phyloP scores from a whole-genome alignment of 208 protist genomes.

The Trypanosoma conorhini region DNA sequence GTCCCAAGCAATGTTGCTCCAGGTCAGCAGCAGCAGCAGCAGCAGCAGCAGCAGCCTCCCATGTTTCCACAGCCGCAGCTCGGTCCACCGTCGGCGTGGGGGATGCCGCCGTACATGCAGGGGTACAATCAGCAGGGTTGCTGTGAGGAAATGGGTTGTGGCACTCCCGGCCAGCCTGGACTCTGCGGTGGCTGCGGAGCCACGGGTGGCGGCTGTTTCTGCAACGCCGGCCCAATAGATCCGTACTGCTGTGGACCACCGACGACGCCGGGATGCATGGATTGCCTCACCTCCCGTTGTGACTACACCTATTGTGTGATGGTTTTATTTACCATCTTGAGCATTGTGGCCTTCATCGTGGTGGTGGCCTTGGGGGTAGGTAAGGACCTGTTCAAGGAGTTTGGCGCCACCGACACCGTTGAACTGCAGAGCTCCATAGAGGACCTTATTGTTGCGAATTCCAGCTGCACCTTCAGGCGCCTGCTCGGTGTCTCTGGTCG shows the following conservation, averaged over 20 bases:
- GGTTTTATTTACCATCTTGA: slow-evolving; percentile 51
- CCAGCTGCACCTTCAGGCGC: slow-evolving; percentile 24
- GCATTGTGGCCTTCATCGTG: slow-evolving; percentile 52
- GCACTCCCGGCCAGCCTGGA: slow-evolving; percentile 4
- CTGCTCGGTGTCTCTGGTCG: slow-evolving; percentile 49
- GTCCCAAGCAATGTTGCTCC: neutral
- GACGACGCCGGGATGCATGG: slow-evolving; percentile 35
- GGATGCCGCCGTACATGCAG: slow-evolving; percentile 14
- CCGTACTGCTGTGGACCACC: slow-evolving; percentile 57
- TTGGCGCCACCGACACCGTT: slow-evolving; percentile 33
- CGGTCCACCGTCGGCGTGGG: slow-evolving; percentile 11
- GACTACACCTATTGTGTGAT: slow-evolving; percentile 72
- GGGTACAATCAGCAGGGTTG: slow-evolving; percentile 6
- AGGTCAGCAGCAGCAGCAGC: slow-evolving; percentile 9
- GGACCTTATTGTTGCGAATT: slow-evolving; percentile 30
- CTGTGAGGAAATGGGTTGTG: slow-evolving; percentile 7
- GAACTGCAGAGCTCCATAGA: slow-evolving; percentile 46
- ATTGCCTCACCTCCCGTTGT: slow-evolving; percentile 49
- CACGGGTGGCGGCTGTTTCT: neutral
- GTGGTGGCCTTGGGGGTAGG: slow-evolving; percentile 35
- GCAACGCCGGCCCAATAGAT: slow-evolving; percentile 36
- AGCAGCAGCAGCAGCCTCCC: neutral
- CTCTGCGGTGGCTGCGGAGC: slow-evolving; percentile 6
- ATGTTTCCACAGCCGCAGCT: slow-evolving; percentile 7
- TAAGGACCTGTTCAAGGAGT: slow-evolving; percentile 63